phyloP scores from a whole-genome alignment of 129 eudicot genomes.

The Lactuca sativa region DNA sequence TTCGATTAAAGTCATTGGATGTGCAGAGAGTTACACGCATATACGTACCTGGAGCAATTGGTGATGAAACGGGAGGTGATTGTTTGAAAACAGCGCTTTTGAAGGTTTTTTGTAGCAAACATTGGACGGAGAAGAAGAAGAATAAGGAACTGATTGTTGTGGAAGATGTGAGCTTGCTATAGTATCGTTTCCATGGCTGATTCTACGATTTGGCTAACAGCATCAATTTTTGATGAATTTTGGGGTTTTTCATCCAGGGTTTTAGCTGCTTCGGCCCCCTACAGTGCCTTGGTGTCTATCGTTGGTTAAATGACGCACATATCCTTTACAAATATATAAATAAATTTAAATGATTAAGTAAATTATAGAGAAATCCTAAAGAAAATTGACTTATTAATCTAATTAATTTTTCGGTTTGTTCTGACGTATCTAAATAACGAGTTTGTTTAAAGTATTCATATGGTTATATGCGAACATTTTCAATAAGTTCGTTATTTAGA shows the following conservation, averaged over 20 bases:
- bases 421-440: too few relatives aligned
- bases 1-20: background rate
- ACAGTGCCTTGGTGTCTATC: background rate
- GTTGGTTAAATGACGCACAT: background rate
- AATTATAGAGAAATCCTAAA: too few relatives aligned
- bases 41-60: constrained; percentile 28
- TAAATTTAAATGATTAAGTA: too few relatives aligned
- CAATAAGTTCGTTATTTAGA: too few relatives aligned
- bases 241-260: constrained; percentile 32
- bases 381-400: too few relatives aligned
- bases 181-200: constrained; percentile 21
- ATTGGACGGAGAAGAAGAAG: constrained; percentile 25
- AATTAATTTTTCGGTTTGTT: too few relatives aligned
- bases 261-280: constrained; percentile 10
- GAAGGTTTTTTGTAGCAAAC: constrained; percentile 62
- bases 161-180: constrained; percentile 8
- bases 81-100: constrained; percentile 45
- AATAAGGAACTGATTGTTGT: background rate
- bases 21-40: background rate
- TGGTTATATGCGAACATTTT: too few relatives aligned
- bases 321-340: background rate
- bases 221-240: background rate
- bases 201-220: background rate
- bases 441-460: too few relatives aligned
- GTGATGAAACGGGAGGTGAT: constrained; percentile 41